Base-by-base conservation (phyloP, 2,329 filamentous ascomycete genomes). In the Trichophyton verrucosum region DNA sequence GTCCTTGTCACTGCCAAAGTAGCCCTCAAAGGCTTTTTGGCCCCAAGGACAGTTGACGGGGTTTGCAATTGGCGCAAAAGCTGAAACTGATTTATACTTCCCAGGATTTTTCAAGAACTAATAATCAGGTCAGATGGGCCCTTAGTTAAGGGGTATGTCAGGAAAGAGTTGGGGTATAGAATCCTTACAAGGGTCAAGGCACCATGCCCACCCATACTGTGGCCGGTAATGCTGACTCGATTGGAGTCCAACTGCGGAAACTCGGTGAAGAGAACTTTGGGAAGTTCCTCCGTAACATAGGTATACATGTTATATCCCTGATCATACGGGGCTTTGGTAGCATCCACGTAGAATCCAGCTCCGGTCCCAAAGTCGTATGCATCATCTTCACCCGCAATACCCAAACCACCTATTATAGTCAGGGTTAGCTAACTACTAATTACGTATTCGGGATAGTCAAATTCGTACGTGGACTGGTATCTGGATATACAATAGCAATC, bases 201-300 rank as follows among this genome's bases (percentile, higher is more conserved):
- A 64, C 94, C 94, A 75, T 99, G 94, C 0, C 94, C 94, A 66
- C 94, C 94, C 94, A 99, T 99, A 68, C 86, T 91, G 78, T 99
- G 94, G 4, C 94, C 94, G 46, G 89, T 89, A 69, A 99, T 94
- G 74, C 86, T 87, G 60, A 96, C 85, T 46, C 86, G 81, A 30
- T 69, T 75, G 0, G 74, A 70, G 73, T 97, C 92, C 33, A 99
- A 78, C 70, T 84, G 80, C 33, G 82, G 78, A 75, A 91, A 95
- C 27, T 82, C 80, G 33, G 75, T 74, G 74, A 91, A 95, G 24
- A 97, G 81, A 1, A 85, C 79, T 15, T 80, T 77, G 0, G 91
- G 92, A n/a, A 99, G 84, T 76, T 99, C 94, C 60, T 82, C 75
- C n/a, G 87, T 86, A 66, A 99, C 82, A 78, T 99, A 99, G 64